Conservation (phyloP, 2,329 filamentous ascomycete species). For the Aspergillus arachidicola region DNA sequence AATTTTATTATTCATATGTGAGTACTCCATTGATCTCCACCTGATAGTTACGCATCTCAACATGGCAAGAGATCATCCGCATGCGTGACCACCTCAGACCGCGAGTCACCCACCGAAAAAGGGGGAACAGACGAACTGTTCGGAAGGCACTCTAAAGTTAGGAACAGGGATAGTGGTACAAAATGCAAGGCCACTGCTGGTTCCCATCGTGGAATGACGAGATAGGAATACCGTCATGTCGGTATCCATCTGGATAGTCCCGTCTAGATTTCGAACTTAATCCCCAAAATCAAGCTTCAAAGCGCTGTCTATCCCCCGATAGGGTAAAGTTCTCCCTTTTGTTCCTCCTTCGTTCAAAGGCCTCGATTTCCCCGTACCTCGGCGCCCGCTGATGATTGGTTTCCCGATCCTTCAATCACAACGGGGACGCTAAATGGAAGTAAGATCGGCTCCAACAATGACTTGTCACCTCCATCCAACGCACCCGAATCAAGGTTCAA, state of each 20-base stretch:
- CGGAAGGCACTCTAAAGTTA: not conserved
- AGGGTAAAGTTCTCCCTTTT: not conserved
- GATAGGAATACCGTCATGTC: not conserved
- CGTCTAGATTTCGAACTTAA: not conserved
- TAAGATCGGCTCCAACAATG: conserved; percentile 9
- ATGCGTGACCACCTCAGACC: not conserved
- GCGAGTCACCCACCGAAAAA: not conserved
- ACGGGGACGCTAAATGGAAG: not conserved
- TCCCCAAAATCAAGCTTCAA: not conserved
- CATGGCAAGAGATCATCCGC: conserved; percentile 1
- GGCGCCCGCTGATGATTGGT: not conserved
- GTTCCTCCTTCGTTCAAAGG: not conserved
- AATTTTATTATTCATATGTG: not conserved
- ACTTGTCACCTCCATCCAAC: conserved; percentile 12
- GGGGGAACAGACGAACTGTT: not conserved
- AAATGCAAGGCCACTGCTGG: conserved; percentile 7
- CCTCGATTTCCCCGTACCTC: not conserved
- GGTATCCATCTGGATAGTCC: conserved; percentile 10
- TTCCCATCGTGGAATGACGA: not conserved
- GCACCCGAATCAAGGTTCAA: conserved; percentile 1
- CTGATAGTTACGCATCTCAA: not conserved
- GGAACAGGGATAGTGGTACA: conserved; percentile 10
- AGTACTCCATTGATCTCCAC: not conserved
- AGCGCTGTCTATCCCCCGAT: not conserved
- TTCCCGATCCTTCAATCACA: conserved; percentile 4